Evolutionary conservation across 164 flowering plant species (phyloP).

Genomic region (Cinnamomum micranthum): DNA sequence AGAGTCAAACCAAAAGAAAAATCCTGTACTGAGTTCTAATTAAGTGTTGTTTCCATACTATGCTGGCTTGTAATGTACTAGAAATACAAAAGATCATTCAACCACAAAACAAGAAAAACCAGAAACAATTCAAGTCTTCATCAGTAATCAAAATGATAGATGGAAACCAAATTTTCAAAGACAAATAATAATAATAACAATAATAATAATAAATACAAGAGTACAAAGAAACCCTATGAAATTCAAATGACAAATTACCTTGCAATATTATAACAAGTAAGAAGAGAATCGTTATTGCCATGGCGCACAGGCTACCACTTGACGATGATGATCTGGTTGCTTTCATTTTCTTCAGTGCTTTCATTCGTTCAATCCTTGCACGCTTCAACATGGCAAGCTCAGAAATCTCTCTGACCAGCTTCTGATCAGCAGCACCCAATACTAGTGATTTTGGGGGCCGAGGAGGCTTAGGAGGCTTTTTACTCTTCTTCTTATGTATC

Average conservation of each 20-base stretch:
- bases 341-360: conserved; percentile 27
- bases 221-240: neutral
- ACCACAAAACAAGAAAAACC: neutral
- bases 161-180: too few relatives aligned
- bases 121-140: neutral
- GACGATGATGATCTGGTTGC: conserved; percentile 48
- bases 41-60: neutral
- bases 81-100: neutral
- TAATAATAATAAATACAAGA: neutral
- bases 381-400: conserved; percentile 75
- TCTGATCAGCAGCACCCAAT: conserved; percentile 67
- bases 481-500: conserved; percentile 37
- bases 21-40: neutral
- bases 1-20: neutral
- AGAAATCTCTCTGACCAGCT: conserved; percentile 53
- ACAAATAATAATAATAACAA: neutral
- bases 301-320: conserved; percentile 41
- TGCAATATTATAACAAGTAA: conserved; percentile 56
- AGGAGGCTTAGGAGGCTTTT: conserved; percentile 61
- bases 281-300: conserved; percentile 60
- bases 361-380: conserved; percentile 61
- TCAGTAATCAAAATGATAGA: neutral
- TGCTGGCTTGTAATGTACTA: neutral
- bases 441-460: conserved; percentile 66
- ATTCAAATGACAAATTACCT: conserved; percentile 24